Evolutionary conservation across 2,329 filamentous ascomycete genomes (phyloP).

Genomic region (Macrophomina pseudophaseolina): DNA sequence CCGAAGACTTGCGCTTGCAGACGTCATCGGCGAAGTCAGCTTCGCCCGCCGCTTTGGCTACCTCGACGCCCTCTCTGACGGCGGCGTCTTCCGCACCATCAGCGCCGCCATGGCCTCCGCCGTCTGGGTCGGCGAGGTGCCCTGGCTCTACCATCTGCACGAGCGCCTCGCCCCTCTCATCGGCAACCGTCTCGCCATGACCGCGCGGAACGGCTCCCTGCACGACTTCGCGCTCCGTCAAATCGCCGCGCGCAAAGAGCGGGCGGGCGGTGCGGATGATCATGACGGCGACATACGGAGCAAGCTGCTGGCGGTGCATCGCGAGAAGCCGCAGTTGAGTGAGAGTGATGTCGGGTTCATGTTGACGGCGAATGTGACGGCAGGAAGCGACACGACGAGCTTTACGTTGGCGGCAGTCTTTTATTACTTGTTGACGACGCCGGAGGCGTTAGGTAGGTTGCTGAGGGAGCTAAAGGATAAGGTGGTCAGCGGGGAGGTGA

Average conservation of each 20-base stretch:
- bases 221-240: neutral
- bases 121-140: neutral
- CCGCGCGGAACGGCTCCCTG: neutral
- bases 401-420: neutral
- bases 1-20: neutral
- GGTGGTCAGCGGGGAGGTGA: neutral
- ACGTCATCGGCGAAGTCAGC: slow-evolving; percentile 2
- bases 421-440: neutral
- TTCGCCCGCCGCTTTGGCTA: slow-evolving; percentile 3
- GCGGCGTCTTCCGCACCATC: neutral
- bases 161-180: neutral
- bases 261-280: neutral
- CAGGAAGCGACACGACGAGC: neutral
- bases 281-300: neutral
- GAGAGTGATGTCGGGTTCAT: neutral
- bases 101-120: neutral
- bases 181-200: slow-evolving; percentile 6
- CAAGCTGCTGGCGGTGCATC: neutral
- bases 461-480: neutral
- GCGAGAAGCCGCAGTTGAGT: neutral
- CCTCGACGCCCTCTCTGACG: neutral
- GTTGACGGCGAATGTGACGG: neutral
- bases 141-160: slow-evolving; percentile 1
- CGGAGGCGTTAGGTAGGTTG: neutral
- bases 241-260: neutral